Percentiles rank a stretch among this genome's conserved stretches.
Conservation (phyloP, 2,329 filamentous ascomycete species). For the Cytospora schulzeri region DNA sequence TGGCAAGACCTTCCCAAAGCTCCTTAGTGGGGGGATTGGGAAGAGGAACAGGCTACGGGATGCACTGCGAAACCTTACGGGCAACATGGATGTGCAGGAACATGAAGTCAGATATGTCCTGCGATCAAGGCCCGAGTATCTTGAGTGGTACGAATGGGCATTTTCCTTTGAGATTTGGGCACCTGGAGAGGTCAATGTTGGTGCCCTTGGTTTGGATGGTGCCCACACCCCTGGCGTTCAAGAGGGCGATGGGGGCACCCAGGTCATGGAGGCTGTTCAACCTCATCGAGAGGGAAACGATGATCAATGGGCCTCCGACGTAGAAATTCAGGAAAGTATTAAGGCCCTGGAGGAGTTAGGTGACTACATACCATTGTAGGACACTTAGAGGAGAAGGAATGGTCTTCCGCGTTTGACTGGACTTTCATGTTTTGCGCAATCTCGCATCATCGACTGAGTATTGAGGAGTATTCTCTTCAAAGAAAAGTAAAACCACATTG, state of each 20-base stretch:
- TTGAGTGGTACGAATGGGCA: neutral
- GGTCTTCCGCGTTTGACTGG: neutral
- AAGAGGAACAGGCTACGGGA: neutral
- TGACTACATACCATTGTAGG: conserved; percentile 17
- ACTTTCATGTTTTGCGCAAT: neutral
- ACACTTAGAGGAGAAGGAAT: no score
- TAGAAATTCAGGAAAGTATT: neutral
- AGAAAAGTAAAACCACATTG: neutral
- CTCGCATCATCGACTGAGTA: neutral
- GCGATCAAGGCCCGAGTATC: neutral
- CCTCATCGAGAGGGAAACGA: neutral
- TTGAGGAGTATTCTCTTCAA: neutral
- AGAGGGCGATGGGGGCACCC: neutral
- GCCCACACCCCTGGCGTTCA: neutral
- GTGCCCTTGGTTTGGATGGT: neutral
- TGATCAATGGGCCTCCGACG: neutral
- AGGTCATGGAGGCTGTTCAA: neutral
- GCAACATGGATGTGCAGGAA: neutral
- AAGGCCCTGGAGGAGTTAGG: neutral
- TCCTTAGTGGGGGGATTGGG: neutral
- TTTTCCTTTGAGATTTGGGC: neutral
- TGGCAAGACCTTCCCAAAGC: neutral
- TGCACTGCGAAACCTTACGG: neutral
- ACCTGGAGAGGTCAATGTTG: neutral
- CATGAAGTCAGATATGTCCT: neutral